Percentiles rank a stretch among this genome's conserved stretches.
Conservation (phyloP, 2,329 filamentous ascomycete species). For the Fusarium sp. region DNA sequence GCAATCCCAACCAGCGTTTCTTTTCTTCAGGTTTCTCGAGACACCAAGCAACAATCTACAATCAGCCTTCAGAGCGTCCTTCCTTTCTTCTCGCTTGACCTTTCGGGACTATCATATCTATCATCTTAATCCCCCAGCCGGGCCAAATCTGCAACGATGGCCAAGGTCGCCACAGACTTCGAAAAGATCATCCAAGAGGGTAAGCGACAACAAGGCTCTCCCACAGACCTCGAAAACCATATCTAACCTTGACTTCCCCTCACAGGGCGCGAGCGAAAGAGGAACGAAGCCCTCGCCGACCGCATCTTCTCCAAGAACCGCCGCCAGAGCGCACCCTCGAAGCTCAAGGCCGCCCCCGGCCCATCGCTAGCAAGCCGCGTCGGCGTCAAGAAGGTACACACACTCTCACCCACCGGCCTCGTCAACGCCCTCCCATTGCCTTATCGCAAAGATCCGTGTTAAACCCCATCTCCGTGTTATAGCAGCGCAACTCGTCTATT, state of each 20-base stretch:
- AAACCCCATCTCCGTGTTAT: conserved; percentile 17
- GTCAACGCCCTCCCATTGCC: conserved; percentile 3
- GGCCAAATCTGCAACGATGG: conserved; percentile 48
- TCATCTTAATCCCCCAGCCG: not conserved
- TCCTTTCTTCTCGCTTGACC: not conserved
- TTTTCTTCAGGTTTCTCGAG: conserved; percentile 24
- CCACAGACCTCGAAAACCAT: not conserved
- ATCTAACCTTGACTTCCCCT: conserved; percentile 3
- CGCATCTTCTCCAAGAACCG: conserved; percentile 76
- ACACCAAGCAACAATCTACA: conserved; percentile 7
- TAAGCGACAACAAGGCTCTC: conserved; percentile 42
- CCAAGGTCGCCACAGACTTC: conserved; percentile 61
- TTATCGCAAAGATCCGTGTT: conserved; percentile 8
- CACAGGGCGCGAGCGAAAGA: conserved; percentile 75
- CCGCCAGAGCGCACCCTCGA: conserved; percentile 66
- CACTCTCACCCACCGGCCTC: conserved; percentile 39
- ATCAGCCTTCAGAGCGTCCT: conserved; percentile 5
- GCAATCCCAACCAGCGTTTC: conserved; percentile 31
- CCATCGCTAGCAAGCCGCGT: conserved; percentile 77
- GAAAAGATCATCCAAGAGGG: conserved; percentile 68
- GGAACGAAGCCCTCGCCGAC: conserved; percentile 77
- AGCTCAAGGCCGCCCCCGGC: conserved; percentile 57
- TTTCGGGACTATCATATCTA: not conserved
- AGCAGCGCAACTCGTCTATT: conserved; percentile 41
- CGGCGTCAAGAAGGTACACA: conserved; percentile 76